Evolutionary conservation across 805 yeast genomes (phyloP).

Genomic region (Pichia pseudocactophila): DNA sequence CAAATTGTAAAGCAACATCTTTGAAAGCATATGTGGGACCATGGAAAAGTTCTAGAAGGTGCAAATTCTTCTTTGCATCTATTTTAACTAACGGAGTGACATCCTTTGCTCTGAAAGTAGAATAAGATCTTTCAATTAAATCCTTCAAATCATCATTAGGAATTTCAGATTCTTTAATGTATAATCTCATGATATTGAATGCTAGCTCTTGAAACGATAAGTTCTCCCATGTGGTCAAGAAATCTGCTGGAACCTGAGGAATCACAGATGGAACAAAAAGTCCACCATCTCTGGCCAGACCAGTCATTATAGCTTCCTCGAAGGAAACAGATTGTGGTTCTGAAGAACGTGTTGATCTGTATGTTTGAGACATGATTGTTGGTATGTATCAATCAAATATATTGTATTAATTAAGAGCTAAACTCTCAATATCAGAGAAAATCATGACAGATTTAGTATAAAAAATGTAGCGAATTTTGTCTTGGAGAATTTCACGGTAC

Average conservation of each 20-base stretch:
- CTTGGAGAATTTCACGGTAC: too few relatives aligned
- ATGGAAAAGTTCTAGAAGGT: conserved; percentile 87
- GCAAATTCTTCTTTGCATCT: conserved; percentile 45
- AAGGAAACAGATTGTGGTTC: conserved; percentile 47
- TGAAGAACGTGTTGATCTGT: conserved; percentile 74
- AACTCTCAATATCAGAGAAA: too few relatives aligned
- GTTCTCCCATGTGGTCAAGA: conserved; percentile 60
- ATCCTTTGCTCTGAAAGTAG: conserved; percentile 82
- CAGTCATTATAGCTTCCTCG: conserved; percentile 79
- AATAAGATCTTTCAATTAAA: conserved; percentile 65
- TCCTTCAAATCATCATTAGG: conserved; percentile 55
- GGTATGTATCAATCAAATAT: too few relatives aligned
- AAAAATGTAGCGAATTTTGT: too few relatives aligned
- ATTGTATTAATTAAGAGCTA: too few relatives aligned
- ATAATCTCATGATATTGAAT: conserved; percentile 71
- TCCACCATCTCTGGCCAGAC: conserved; percentile 96
- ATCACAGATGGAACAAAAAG: conserved; percentile 79
- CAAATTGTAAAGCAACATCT: conserved; percentile 96
- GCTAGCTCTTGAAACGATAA: conserved; percentile 82
- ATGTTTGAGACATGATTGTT: conserved; percentile 41
- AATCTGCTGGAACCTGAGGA: conserved; percentile 51
- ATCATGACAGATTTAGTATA: neutral
- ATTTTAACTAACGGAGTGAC: conserved; percentile 70
- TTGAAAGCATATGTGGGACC: conserved; percentile 99
- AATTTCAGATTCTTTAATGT: conserved; percentile 66